phyloP scores from a whole-genome alignment of 768 basidiomycete genomes.

The Suillus hirtellus region DNA sequence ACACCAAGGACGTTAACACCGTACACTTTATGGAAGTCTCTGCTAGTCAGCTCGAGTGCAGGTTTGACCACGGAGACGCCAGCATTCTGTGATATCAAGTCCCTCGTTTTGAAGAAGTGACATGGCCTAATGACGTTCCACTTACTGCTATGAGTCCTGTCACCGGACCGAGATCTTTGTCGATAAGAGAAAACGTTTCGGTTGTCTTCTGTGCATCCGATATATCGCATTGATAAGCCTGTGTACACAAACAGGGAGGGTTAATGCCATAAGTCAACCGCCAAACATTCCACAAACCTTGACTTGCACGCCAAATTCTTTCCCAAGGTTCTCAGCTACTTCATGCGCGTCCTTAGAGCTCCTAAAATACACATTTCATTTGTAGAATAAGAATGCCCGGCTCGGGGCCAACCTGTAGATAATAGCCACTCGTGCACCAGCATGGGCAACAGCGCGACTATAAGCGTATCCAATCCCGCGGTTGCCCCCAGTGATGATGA shows the following conservation, averaged over 20 bases:
- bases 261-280: not conserved
- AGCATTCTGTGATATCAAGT: slow-evolving; percentile 44
- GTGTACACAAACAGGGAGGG: not conserved
- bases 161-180: slow-evolving; percentile 43
- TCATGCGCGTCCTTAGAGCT: slow-evolving; percentile 48
- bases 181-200: slow-evolving; percentile 48
- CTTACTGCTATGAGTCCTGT: slow-evolving; percentile 57
- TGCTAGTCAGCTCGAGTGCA: slow-evolving; percentile 53
- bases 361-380: slow-evolving; percentile 28
- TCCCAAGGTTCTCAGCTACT: slow-evolving; percentile 46
- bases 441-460: slow-evolving; percentile 51
- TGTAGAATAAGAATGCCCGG: too few relatives aligned
- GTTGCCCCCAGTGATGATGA: slow-evolving; percentile 64
- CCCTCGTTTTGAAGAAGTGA: not conserved
- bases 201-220: slow-evolving; percentile 45
- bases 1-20: slow-evolving; percentile 68
- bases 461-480: slow-evolving; percentile 62
- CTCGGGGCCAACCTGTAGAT: slow-evolving; percentile 48
- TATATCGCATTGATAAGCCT: slow-evolving; percentile 68
- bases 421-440: slow-evolving; percentile 61
- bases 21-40: slow-evolving; percentile 58
- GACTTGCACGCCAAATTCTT: slow-evolving; percentile 50
- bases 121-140: not conserved
- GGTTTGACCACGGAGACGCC: slow-evolving; percentile 66
- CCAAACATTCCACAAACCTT: slow-evolving; percentile 15